Percentiles rank a stretch among this genome's conserved stretches.
Evolutionary conservation across 192 early-diverging fungal genomes (phyloP).

Genomic region (Mortierella hygrophila): DNA sequence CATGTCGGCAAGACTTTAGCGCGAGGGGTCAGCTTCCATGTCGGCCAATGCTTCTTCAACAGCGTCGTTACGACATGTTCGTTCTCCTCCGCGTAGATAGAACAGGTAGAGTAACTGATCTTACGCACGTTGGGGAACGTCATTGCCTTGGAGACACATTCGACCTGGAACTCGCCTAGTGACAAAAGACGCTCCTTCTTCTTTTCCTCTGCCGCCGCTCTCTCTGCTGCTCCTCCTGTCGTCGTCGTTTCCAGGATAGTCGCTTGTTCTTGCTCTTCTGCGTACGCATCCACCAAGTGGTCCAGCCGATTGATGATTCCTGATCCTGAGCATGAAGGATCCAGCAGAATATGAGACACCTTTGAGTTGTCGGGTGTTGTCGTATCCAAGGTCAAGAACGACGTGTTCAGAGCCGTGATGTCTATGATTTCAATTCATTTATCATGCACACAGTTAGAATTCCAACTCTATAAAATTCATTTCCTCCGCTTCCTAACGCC

Average conservation of each 20-base stretch:
- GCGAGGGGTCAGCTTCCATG: constrained; percentile 67
- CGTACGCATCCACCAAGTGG: constrained; percentile 78
- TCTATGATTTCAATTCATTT: constrained; percentile 56
- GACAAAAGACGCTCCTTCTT: constrained; percentile 72
- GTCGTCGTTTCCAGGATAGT: constrained; percentile 47
- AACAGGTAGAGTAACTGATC: constrained; percentile 97
- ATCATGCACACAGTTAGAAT: neutral
- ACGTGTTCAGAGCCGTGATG: constrained; percentile 74
- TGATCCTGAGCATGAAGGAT: constrained; percentile 97
- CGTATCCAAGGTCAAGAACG: constrained; percentile 89
- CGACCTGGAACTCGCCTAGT: constrained; percentile 90
- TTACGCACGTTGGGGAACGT: constrained; percentile 86
- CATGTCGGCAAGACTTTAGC: constrained; percentile 83
- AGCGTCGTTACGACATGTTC: constrained; percentile 91
- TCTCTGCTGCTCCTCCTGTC: constrained; percentile 50
- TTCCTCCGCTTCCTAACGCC: neutral
- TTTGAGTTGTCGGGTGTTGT: constrained; percentile 71
- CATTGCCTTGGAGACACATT: constrained; percentile 87
- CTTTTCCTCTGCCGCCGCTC: constrained; percentile 38
- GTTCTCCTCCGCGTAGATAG: constrained; percentile 92
- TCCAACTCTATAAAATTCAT: neutral
- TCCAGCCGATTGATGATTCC: constrained; percentile 94
- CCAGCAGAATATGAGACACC: constrained; percentile 91
- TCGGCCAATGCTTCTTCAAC: constrained; percentile 60
- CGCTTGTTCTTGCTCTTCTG: constrained; percentile 54